Conservation (phyloP, 2,329 filamentous ascomycete species). For the Cryphonectria parasitica region DNA sequence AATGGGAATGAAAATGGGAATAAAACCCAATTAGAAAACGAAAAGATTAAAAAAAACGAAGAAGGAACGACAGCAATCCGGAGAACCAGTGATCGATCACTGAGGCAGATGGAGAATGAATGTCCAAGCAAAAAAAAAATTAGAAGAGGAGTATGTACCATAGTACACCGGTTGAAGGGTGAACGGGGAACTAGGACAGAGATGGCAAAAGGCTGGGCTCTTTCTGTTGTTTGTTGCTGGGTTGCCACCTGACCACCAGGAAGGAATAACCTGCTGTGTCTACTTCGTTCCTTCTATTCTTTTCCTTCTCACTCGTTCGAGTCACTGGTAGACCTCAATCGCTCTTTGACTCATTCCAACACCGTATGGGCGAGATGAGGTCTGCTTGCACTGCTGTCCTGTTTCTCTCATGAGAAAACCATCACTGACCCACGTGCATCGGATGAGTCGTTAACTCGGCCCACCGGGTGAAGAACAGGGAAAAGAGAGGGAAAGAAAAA, state of each 20-base stretch:
- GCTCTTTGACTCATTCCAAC: not conserved
- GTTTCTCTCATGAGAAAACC: not conserved
- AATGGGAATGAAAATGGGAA: not conserved
- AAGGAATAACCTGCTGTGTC: not conserved
- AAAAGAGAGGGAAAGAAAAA: not conserved
- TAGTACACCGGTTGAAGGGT: not conserved
- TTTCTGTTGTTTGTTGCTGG: not conserved
- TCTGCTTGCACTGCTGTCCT: not conserved
- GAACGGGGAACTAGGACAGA: not conserved
- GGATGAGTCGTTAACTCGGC: not conserved
- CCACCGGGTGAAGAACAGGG: not conserved
- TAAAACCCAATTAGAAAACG: not conserved
- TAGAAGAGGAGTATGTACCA: no score
- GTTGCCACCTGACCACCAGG: slow-evolving; percentile 1
- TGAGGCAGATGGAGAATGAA: not conserved
- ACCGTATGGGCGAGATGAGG: not conserved
- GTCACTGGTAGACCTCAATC: not conserved
- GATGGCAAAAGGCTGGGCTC: not conserved
- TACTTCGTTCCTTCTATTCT: not conserved
- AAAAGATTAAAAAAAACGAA: not conserved
- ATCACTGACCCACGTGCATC: not conserved
- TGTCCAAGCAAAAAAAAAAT: not conserved
- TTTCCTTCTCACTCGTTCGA: not conserved
- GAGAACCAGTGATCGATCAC: not conserved
- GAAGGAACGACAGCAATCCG: not conserved